Base-by-base conservation (phyloP, 805 yeast species). In the Debaryomyces castellii region DNA sequence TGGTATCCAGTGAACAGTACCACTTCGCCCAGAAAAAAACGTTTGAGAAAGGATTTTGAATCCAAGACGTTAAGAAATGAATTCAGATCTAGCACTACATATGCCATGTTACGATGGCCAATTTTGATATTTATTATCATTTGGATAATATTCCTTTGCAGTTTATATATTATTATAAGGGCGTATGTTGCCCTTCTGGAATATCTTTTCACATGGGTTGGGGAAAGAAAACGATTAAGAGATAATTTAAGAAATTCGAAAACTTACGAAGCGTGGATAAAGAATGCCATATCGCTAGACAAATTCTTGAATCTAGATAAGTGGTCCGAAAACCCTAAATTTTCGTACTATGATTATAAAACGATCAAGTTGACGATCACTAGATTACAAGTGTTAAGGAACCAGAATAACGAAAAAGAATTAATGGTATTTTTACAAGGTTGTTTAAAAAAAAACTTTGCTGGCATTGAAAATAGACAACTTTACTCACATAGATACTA, bases 401-500 rank as follows among this genome's bases (percentile, higher is more conserved):
- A 51, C 17, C 54, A 59, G 3, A 58, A 63, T 2, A 53, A 66
- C 12, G 68, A 62, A 24, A 77, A 76, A 16, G 82, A 80, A 40
- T 58, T 85, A 25, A 69, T 80, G 66, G 60, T 77, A 10, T 64
- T 82, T 6, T 63, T 87, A 27, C 89, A 83, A 51, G 81, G 81
- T 3, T 85, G 91, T 53, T 62, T 87, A 21, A 84, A 83, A 57
- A 73, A 80, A 42, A 87, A 87, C 57, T 87, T 86, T 66, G 90
- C 89, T 3, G 94, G 94, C 1, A 82, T 82, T 3, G 92, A 86
- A 59, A 85, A 85, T 55, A 78, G 87, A 27, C 73, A 78, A 45
- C 67, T 87, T 21, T 87, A 86, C 56, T 81, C 89, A 3, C 90
- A 86, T 62, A 70, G 87, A 39, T 84, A 86, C 60, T 85, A 80